These are phyloP conservation scores for Xylaria longipes DNA, from an alignment of 495 filamentous ascomycete genomes.

Conservation along the genomic window DNA sequence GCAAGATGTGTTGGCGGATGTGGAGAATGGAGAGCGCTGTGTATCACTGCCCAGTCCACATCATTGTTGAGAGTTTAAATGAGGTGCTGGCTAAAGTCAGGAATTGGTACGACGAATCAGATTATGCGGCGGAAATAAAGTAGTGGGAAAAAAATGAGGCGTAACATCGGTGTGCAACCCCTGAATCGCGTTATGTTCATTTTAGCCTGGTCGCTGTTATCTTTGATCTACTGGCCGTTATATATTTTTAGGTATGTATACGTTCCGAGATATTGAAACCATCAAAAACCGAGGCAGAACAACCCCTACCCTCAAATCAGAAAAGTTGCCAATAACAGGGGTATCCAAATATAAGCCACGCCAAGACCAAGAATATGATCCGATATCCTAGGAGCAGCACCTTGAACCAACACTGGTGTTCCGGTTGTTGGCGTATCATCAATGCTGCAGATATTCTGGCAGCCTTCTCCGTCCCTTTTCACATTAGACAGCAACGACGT, in stretches of 20 bases:
- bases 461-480: constrained; percentile 39
- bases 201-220: neutral
- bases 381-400: constrained; percentile 37
- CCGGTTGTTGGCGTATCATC: constrained; percentile 52
- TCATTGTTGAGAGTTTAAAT: neutral
- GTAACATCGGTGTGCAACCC: neutral
- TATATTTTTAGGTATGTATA: neutral
- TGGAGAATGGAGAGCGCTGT: neutral
- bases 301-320: constrained; percentile 25
- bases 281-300: neutral
- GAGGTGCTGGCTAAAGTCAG: neutral
- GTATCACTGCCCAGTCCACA: neutral
- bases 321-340: constrained; percentile 33
- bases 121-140: neutral
- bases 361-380: constrained; percentile 22
- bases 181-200: neutral
- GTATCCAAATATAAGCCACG: constrained; percentile 29
- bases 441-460: constrained; percentile 56
- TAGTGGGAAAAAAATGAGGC: neutral
- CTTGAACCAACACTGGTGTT: constrained; percentile 52
- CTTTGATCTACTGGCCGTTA: neutral
- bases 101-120: neutral
- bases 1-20: neutral
- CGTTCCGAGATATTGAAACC: neutral
- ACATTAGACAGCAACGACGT: neutral